phyloP scores from a whole-genome alignment of 495 filamentous ascomycete species.

The Daldinia vernicosa region DNA sequence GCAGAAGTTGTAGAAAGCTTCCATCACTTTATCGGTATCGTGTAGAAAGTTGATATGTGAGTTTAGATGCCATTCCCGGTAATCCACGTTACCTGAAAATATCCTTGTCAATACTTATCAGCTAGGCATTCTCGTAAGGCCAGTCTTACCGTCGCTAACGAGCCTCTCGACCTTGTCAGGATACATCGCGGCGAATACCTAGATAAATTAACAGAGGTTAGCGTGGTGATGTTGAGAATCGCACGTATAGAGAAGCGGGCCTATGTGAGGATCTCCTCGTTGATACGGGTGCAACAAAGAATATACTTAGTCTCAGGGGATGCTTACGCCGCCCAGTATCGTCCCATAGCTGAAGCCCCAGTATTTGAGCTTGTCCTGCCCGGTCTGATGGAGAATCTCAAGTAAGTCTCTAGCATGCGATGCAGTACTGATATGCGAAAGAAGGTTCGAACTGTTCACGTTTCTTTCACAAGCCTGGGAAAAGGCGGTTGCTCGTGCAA shows the following conservation, averaged over 20 bases:
- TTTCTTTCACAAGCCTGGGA: slow-evolving; percentile 49
- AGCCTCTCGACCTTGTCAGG: slow-evolving; percentile 58
- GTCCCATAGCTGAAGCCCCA: slow-evolving; percentile 67
- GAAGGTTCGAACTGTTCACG: slow-evolving; percentile 40
- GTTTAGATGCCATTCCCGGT: slow-evolving; percentile 58
- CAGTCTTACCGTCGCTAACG: slow-evolving; percentile 57
- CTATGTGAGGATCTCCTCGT: neutral
- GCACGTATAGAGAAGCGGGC: neutral
- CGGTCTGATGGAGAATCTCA: slow-evolving; percentile 50
- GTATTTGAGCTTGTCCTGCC: slow-evolving; percentile 57
- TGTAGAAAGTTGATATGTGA: slow-evolving; percentile 58
- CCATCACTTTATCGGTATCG: slow-evolving; percentile 63
- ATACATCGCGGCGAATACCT: slow-evolving; percentile 60
- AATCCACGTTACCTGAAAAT: slow-evolving; percentile 54
- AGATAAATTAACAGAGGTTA: neutral
- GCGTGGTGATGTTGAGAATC: neutral
- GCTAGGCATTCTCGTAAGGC: neutral
- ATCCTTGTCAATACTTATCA: slow-evolving; percentile 5
- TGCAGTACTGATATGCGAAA: slow-evolving; percentile 51
- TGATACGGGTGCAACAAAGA: neutral
- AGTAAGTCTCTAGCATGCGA: slow-evolving; percentile 56
- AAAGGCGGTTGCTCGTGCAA: slow-evolving; percentile 50
- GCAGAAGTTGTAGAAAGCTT: slow-evolving; percentile 64
- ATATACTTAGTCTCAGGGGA: neutral
- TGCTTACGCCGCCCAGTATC: slow-evolving; percentile 55